phyloP scores from a whole-genome alignment of 768 basidiomycete genomes.

The Amyloporia xantha region DNA sequence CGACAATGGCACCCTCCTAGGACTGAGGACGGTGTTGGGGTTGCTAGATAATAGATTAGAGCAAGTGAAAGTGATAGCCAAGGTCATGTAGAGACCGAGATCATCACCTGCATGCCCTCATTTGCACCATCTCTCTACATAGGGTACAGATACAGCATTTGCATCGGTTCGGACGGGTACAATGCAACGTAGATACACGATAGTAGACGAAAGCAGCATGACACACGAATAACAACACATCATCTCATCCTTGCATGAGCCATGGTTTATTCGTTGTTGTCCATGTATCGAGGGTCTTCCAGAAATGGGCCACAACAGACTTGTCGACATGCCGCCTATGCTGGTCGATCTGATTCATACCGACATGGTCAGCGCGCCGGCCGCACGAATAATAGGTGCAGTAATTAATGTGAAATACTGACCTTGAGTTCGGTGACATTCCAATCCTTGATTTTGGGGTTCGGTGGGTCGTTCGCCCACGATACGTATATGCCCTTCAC shows the following conservation, averaged over 20 bases:
- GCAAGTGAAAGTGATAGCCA: constrained; percentile 26
- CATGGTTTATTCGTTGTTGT: constrained; percentile 74
- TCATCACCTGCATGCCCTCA: neutral
- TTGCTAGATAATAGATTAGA: constrained; percentile 55
- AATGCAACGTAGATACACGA: neutral
- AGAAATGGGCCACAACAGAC: constrained; percentile 91
- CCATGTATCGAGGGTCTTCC: constrained; percentile 89
- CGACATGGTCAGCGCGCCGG: neutral
- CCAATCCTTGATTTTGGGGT: constrained; percentile 89
- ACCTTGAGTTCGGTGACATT: constrained; percentile 95
- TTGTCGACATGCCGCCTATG: constrained; percentile 90
- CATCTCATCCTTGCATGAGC: constrained; percentile 42
- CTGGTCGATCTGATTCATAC: constrained; percentile 70
- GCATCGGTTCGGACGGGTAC: too few species aligned
- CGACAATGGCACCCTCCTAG: constrained; percentile 71
- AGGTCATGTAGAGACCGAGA: neutral
- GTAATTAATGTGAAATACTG: constrained; percentile 6
- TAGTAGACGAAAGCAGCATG: constrained; percentile 1
- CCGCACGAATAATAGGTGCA: neutral
- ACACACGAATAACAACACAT: neutral
- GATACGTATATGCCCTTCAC: constrained; percentile 94
- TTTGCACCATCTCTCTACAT: too few species aligned
- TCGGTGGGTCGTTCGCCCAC: constrained; percentile 91
- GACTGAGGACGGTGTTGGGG: constrained; percentile 57
- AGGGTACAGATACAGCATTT: too few species aligned